Base-by-base conservation (phyloP, 805 yeast genomes). In the Nakazawaea anatomiae region DNA sequence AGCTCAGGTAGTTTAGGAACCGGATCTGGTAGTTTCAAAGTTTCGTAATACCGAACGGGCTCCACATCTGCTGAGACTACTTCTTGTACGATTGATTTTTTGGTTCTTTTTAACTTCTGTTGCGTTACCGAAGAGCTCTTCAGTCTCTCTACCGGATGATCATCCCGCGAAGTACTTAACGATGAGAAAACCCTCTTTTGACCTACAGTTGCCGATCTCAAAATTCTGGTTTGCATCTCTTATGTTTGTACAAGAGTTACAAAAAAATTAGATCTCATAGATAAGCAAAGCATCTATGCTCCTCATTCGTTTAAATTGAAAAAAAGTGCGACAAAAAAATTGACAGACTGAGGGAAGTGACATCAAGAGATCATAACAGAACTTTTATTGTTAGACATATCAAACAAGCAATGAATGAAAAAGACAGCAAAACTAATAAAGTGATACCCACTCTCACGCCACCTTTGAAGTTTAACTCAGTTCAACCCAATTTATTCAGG, bases 401-500 rank as follows among this genome's bases (percentile, higher is more conserved):
- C 12, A 12, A 34, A 32, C 32, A 11, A 14, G 34, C 14, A 35
- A 45, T 28, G 40, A 30, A 58, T 58, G 25, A 18, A 9, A 6
- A 31, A 35, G 14, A 38, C n/a, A 43, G 39, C 29, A 42, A 44
- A 18, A 39, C 14, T 27, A 7, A 14, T 5, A 31, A 42, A 5
- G 11, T 45, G 12, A 25, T 42, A 25, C 50, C 50, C 27, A 45
- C 44, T 3, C 36, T 76, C 4, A 83, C 83, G 0, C 89, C 96
- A 0, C 98, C 99, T 2, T 71, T 91, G 53, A 75, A 89, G 52
- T 94, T 86, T 66, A 81, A 83, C 46, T 73, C 80, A 12, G 80
- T 91, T 2, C 88, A 85, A 58, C 80, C 86, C 1, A 72, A 77
- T 46, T 69, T 92, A 4, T 87, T 83, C 60, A 69, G 98, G 44